A percentile compares a stretch with the other conserved stretches of the same genome.
Conservation (phyloP, 495 filamentous ascomycete genomes). For the Hyphodiscus hymeniophilus region DNA sequence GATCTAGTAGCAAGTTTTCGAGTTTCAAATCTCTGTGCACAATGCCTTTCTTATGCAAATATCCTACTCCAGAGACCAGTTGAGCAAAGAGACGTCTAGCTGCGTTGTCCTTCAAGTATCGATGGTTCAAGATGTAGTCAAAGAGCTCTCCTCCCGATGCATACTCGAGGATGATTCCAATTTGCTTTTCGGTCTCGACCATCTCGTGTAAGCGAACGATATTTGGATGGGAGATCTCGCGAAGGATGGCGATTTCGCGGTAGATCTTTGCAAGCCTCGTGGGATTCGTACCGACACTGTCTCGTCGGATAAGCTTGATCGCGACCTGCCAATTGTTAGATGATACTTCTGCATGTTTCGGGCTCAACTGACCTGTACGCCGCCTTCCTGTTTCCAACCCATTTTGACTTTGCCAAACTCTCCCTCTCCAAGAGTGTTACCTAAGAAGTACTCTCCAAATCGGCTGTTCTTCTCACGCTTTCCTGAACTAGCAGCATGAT, state of each 20-base stretch:
- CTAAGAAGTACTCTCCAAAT: constrained; percentile 91
- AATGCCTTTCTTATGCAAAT: constrained; percentile 98
- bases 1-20: constrained; percentile 91
- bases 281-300: constrained; percentile 78
- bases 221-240: constrained; percentile 83
- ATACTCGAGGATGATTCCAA: constrained; percentile 97
- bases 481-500: constrained; percentile 47
- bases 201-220: constrained; percentile 97
- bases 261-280: constrained; percentile 91
- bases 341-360: neutral
- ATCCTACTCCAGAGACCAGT: constrained; percentile 91
- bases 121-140: constrained; percentile 94
- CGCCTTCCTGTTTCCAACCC: constrained; percentile 96
- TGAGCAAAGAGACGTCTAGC: constrained; percentile 92
- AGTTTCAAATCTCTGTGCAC: constrained; percentile 96
- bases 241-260: constrained; percentile 87
- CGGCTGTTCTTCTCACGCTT: constrained; percentile 65
- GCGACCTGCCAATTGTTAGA: constrained; percentile 55
- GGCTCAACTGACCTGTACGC: constrained; percentile 50
- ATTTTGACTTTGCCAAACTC: constrained; percentile 99
- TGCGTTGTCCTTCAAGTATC: constrained; percentile 88
- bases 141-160: constrained; percentile 96
- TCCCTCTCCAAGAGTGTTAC: constrained; percentile 94
- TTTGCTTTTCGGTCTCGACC: constrained; percentile 93
- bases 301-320: constrained; percentile 94